Percentiles rank a stretch among this genome's conserved stretches.
phyloP scores from a whole-genome alignment of 2,329 filamentous ascomycete genomes.

The Teratosphaeriaceae sp. region DNA sequence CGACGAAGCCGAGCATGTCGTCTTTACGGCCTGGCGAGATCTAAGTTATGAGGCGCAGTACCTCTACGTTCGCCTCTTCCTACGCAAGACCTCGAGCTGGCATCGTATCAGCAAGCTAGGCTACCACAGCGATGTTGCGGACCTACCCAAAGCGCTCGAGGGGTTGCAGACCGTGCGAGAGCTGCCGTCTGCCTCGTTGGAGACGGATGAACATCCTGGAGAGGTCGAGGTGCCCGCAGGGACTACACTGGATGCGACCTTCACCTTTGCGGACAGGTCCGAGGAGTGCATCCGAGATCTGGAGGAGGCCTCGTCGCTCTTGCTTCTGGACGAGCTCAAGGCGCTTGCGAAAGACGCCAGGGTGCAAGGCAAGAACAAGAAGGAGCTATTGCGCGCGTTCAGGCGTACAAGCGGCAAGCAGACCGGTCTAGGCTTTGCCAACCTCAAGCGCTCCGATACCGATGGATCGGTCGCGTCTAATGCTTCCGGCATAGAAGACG shows the following conservation, averaged over 20 bases:
- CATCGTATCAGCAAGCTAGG: constrained; percentile 71
- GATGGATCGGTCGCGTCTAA: constrained; percentile 48
- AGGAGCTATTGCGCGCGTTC: constrained; percentile 68
- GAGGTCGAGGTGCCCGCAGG: constrained; percentile 44
- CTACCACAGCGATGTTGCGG: constrained; percentile 76
- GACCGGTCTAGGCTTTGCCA: constrained; percentile 61
- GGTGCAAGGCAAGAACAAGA: constrained; percentile 80
- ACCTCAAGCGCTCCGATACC: constrained; percentile 58
- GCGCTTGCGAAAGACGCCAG: constrained; percentile 77
- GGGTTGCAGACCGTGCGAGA: constrained; percentile 53
- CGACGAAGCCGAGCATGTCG: constrained; percentile 64
- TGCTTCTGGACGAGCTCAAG: constrained; percentile 87
- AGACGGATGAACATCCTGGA: constrained; percentile 37
- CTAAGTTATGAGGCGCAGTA: constrained; percentile 84
- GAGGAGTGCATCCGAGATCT: constrained; percentile 66
- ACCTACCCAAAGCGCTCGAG: constrained; percentile 60
- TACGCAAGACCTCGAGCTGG: constrained; percentile 88
- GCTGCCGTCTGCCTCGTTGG: constrained; percentile 45
- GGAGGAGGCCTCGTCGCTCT: constrained; percentile 73
- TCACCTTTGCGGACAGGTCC: constrained; percentile 76
- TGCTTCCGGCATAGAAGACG: constrained; percentile 26
- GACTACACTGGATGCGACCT: constrained; percentile 47
- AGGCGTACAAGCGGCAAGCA: constrained; percentile 69
- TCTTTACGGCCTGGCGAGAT: constrained; percentile 70
- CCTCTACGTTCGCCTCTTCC: constrained; percentile 87